Evolutionary conservation across 2,329 filamentous ascomycete genomes (phyloP).

Genomic region (Pseudogymnoascus sp.): DNA sequence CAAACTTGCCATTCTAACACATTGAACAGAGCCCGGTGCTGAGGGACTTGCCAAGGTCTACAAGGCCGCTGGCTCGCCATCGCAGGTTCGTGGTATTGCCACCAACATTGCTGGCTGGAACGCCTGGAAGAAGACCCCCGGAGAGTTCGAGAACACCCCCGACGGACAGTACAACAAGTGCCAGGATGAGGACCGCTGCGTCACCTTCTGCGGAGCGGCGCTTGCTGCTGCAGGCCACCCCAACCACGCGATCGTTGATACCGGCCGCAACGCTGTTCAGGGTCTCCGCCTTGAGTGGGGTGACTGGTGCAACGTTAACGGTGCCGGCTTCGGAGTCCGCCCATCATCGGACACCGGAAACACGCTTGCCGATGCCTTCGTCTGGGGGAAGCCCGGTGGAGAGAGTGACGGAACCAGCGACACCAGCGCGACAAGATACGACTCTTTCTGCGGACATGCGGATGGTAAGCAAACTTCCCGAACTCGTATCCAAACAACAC

Average conservation of each 20-base stretch:
- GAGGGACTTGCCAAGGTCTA: conserved; percentile 42
- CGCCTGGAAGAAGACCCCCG: conserved; percentile 24
- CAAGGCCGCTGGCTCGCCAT: conserved; percentile 43
- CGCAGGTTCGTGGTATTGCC: conserved; percentile 46
- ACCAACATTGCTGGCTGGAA: conserved; percentile 58
- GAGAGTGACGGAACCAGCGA: conserved; percentile 25
- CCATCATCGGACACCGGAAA: conserved; percentile 23
- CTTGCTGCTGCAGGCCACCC: conserved; percentile 25
- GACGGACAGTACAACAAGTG: conserved; percentile 43
- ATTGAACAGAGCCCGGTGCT: conserved; percentile 35
- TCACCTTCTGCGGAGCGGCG: conserved; percentile 35
- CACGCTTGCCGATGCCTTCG: conserved; percentile 28
- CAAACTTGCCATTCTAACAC: conserved; percentile 12
- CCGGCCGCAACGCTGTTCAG: conserved; percentile 43
- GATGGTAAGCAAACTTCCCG: conserved; percentile 50
- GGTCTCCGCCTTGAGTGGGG: conserved; percentile 40
- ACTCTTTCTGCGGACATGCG: conserved; percentile 41
- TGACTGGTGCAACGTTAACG: conserved; percentile 37
- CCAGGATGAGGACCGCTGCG: conserved; percentile 37
- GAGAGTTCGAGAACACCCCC: conserved; percentile 31
- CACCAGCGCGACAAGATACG: conserved; percentile 38
- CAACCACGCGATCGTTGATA: conserved; percentile 43
- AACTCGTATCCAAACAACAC: conserved; percentile 22
- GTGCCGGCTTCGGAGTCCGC: conserved; percentile 30
- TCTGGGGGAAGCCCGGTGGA: conserved; percentile 32